Evolutionary conservation across 768 basidiomycete genomes (phyloP).

Genomic region (Inosperma sp.): DNA sequence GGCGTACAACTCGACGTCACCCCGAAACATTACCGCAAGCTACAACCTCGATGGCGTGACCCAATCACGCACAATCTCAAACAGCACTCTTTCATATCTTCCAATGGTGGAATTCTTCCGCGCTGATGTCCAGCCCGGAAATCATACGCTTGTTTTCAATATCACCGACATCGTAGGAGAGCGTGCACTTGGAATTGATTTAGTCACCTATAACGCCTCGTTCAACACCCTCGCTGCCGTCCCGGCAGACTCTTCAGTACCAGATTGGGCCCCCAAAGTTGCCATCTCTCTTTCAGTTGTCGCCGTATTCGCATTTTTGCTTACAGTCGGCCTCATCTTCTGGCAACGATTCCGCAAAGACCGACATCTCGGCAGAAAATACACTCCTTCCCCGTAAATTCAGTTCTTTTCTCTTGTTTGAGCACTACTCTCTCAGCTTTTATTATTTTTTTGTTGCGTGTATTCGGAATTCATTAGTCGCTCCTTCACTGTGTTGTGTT

Average conservation of each 20-base stretch:
- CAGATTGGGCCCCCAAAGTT: conserved; percentile 9
- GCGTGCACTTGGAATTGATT: conserved; percentile 36
- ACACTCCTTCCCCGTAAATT: not conserved
- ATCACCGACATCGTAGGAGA: conserved; percentile 31
- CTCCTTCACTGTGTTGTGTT: not conserved
- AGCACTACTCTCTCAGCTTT: not conserved
- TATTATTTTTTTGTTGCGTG: too few relatives aligned
- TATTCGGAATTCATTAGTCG: conserved; percentile 1
- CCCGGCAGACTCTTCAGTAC: not conserved
- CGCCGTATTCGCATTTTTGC: conserved; percentile 13
- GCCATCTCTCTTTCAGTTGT: conserved; percentile 20
- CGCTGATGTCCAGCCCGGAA: conserved; percentile 29
- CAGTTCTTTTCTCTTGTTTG: not conserved
- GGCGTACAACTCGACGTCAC: conserved; percentile 22
- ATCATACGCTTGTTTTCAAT: conserved; percentile 36
- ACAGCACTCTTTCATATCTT: conserved; percentile 25
- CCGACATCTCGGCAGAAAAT: conserved; percentile 7
- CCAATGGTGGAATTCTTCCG: conserved; percentile 36
- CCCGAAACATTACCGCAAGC: conserved; percentile 29
- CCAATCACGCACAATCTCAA: conserved; percentile 22
- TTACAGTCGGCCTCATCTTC: conserved; percentile 11
- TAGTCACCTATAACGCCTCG: conserved; percentile 37
- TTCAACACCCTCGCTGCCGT: conserved; percentile 19
- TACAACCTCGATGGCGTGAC: conserved; percentile 36
- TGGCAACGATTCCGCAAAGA: conserved; percentile 11